Conservation (phyloP, 2,329 filamentous ascomycete genomes). For the Trichoderma simmonsii region DNA sequence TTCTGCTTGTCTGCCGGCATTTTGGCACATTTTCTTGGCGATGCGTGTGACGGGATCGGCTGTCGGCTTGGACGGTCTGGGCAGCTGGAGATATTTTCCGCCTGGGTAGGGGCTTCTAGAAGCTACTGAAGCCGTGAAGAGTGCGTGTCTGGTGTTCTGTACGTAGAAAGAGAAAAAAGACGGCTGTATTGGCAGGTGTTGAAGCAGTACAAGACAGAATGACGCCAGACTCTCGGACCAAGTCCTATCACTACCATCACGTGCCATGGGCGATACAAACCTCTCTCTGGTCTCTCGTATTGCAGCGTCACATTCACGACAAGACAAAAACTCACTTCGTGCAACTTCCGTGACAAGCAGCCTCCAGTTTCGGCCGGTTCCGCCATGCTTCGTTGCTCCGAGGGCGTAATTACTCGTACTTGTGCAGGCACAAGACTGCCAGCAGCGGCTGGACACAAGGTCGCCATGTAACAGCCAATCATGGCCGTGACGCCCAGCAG, state of each 20-base stretch:
- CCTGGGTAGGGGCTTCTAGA: not conserved
- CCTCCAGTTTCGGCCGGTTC: not conserved
- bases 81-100: constrained; percentile 1
- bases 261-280: not conserved
- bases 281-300: not conserved
- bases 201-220: not conserved
- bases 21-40: constrained; percentile 7
- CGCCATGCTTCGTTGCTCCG: not conserved
- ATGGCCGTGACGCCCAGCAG: not conserved
- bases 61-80: constrained; percentile 10
- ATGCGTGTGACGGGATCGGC: not conserved
- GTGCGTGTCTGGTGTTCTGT: not conserved
- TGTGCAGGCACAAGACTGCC: not conserved
- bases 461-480: not conserved
- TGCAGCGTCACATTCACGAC: not conserved
- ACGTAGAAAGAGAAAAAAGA: not conserved
- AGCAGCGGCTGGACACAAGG: not conserved
- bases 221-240: not conserved
- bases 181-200: not conserved
- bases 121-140: not conserved
- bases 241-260: not conserved
- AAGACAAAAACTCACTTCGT: not conserved
- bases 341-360: not conserved
- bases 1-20: not conserved
- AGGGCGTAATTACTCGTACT: not conserved